Evolutionary conservation across 2,329 filamentous ascomycete species (phyloP).

Genomic region (Epicoccum nigrum): DNA sequence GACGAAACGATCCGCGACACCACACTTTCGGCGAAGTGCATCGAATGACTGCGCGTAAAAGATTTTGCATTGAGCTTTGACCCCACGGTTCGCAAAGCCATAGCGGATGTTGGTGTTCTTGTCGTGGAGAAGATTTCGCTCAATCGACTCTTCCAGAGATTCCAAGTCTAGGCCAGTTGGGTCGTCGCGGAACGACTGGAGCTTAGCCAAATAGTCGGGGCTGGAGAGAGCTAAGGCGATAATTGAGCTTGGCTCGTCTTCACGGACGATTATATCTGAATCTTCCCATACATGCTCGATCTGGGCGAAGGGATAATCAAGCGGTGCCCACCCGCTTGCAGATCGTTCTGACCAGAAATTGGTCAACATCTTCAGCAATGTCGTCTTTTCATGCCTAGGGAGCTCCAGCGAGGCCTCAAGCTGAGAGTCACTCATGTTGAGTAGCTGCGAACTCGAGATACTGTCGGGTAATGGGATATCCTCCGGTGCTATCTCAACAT

Average conservation of each 20-base stretch:
- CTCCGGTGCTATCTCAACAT: slow-evolving; percentile 74
- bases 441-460: slow-evolving; percentile 60
- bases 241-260: slow-evolving; percentile 95
- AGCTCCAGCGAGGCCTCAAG: slow-evolving; percentile 73
- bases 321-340: slow-evolving; percentile 87
- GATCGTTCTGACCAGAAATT: slow-evolving; percentile 99
- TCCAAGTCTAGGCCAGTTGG: slow-evolving; percentile 28
- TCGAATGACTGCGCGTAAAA: slow-evolving; percentile 99
- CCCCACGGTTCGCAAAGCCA: slow-evolving; percentile 91
- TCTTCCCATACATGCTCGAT: slow-evolving; percentile 97
- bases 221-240: slow-evolving; percentile 92
- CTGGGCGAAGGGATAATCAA: slow-evolving; percentile 84
- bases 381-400: slow-evolving; percentile 90
- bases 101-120: slow-evolving; percentile 96
- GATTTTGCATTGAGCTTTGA: slow-evolving; percentile 96
- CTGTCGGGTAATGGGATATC: slow-evolving; percentile 69
- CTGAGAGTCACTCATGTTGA: slow-evolving; percentile 60
- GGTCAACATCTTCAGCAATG: slow-evolving; percentile 91
- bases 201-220: slow-evolving; percentile 82
- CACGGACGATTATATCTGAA: slow-evolving; percentile 94
- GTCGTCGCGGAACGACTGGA: slow-evolving; percentile 66
- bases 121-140: slow-evolving; percentile 80
- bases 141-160: slow-evolving; percentile 71
- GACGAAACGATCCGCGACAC: slow-evolving; percentile 89
- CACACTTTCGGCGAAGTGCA: slow-evolving; percentile 88